Evolutionary conservation across 2,329 filamentous ascomycete genomes (phyloP).

Genomic region (Penicillium sp.): DNA sequence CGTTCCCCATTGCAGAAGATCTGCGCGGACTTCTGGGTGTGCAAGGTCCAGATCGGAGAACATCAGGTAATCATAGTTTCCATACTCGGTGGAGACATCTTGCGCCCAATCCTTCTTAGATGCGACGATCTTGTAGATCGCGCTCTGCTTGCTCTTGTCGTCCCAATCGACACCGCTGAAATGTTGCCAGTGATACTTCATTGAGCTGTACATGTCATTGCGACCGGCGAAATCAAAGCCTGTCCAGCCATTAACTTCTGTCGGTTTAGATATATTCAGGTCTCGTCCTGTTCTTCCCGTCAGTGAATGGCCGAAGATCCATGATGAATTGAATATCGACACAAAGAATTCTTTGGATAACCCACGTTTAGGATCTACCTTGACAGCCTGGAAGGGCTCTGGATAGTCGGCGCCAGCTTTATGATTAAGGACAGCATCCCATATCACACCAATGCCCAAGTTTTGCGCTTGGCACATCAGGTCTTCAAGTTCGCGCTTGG

Average conservation of each 20-base stretch:
- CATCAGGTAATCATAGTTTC: slow-evolving; percentile 70
- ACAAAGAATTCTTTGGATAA: not conserved
- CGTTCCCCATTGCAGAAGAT: slow-evolving; percentile 65
- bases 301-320: not conserved
- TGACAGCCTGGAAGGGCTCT: slow-evolving; percentile 62
- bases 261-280: slow-evolving; percentile 54
- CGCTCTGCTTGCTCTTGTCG: slow-evolving; percentile 55
- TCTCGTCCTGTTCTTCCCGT: slow-evolving; percentile 44
- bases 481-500: slow-evolving; percentile 59
- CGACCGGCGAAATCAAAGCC: slow-evolving; percentile 66
- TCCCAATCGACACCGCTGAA: slow-evolving; percentile 70
- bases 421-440: slow-evolving; percentile 72
- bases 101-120: slow-evolving; percentile 64
- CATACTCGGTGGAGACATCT: slow-evolving; percentile 62
- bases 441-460: slow-evolving; percentile 60
- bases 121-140: slow-evolving; percentile 65
- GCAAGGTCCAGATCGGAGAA: slow-evolving; percentile 69
- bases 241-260: slow-evolving; percentile 67
- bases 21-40: slow-evolving; percentile 62
- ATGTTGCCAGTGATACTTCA: slow-evolving; percentile 67
- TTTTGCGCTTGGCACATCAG: slow-evolving; percentile 54
- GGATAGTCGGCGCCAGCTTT: slow-evolving; percentile 67
- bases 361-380: slow-evolving; percentile 58
- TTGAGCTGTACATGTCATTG: slow-evolving; percentile 57
- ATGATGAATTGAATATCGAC: not conserved